Base-by-base conservation (phyloP, 2,329 filamentous ascomycete genomes). In the Trichoderma polysporum region DNA sequence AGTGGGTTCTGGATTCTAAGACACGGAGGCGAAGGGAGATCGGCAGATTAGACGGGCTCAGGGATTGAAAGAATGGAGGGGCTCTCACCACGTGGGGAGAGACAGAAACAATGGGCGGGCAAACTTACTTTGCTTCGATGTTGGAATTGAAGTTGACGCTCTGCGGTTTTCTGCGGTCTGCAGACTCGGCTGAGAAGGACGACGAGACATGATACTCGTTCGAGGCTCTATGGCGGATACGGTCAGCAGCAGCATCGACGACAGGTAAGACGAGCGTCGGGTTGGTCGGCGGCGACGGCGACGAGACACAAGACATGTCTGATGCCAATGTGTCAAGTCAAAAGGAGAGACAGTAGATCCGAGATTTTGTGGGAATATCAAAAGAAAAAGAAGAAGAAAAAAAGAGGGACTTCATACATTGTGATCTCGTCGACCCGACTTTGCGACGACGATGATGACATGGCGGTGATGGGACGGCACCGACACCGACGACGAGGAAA, bases 1-100 rank as follows among this genome's bases (percentile, higher is more conserved):
- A 90, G 74, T 27, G 80, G 80, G 66, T 82, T 82, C 71, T 80
- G 79, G 74, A 82, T 82, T 69, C 79, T 68, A 62, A 62, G 47
- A 61, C 66, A 56, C 27, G 54, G 49, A 49, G 37, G 33, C 41
- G 17, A 22, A 17, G 31, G 27, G 50, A 27, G 66, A 58, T 35
- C 53, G 52, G 35, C 35, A 19, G 13, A 47, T 67, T 67, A 62
- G 65, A 58, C 49, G 35, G 15, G 49, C 29, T 54, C 39, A 31
- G 39, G 39, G 50, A 57, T 50, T n/a, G 45, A 31, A 61, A 29
- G 52, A 41, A 49, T 41, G n/a, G 65, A 41, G 65, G 67, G 33
- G 25, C 10, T 39, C 29, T 41, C 57, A 58, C 67, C 67, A 68
- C 61, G 66, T 68, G 66, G 62, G 49, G 15, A 41, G 19, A 54